A percentile compares a stretch with the other conserved stretches of the same genome.
Conservation (phyloP, 139 green algal species). For the Medakamo hakoo region DNA sequence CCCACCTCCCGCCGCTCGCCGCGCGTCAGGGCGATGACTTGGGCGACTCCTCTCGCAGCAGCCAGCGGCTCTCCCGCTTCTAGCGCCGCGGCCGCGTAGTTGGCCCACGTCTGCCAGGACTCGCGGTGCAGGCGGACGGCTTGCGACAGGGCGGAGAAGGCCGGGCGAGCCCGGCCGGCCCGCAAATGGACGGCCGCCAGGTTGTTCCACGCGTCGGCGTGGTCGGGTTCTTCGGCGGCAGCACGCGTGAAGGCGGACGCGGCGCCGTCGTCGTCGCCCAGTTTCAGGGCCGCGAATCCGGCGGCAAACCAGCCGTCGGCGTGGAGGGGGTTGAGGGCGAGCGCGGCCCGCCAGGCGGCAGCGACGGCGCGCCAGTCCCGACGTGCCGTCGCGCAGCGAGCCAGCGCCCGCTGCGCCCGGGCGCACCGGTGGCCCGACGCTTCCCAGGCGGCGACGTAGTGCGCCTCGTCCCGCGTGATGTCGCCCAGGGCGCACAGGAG, state of each 20-base stretch:
- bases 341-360: conserved; percentile 49
- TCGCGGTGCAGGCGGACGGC: conserved; percentile 52
- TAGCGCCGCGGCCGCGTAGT: conserved; percentile 50
- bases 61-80: conserved; percentile 15
- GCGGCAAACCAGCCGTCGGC: conserved; percentile 76
- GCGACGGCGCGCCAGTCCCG: conserved; percentile 33
- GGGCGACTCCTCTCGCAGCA: conserved; percentile 23
- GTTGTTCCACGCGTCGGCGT: conserved; percentile 92
- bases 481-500: conserved; percentile 83
- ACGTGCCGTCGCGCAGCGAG: conserved; percentile 14
- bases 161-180: conserved; percentile 13
- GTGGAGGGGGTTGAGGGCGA: conserved; percentile 71
- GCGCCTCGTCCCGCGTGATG: conserved; percentile 45
- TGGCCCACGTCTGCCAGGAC: conserved; percentile 83
- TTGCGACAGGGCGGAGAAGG: conserved; percentile 31
- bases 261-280: conserved; percentile 19
- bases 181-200: conserved; percentile 69
- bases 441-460: conserved; percentile 67
- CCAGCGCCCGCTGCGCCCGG: conserved; percentile 60
- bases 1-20: conserved; percentile 25
- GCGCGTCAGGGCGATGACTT: conserved; percentile 33
- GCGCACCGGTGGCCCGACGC: conserved; percentile 34
- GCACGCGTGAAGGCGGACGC: conserved; percentile 48
- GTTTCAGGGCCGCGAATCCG: conserved; percentile 60
- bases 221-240: conserved; percentile 61